Evolutionary conservation across 352 stramenopile genomes (phyloP), one percentile per base, ranked within the genome.

Genomic region (Phytophthora brassicae): DNA sequence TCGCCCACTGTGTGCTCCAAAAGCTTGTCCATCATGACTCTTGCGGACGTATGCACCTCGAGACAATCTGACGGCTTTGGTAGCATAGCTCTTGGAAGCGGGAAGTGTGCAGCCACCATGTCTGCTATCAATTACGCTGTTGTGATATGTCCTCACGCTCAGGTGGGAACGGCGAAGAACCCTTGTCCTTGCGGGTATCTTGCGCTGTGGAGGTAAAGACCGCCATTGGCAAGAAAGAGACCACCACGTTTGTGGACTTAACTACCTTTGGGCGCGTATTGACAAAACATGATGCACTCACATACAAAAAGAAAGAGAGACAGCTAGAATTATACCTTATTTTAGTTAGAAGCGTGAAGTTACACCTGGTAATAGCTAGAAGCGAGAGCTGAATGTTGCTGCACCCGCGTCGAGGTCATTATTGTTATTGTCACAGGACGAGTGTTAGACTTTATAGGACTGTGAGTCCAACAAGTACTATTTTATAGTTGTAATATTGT

Each of bases 21-120:
- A 39, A 82, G 56, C 4, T 45, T 52, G 17, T 71, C 35, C 58
- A 79, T 76, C 56, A 72, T 74, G 55, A 26, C 45, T 29, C 69
- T 56, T 14, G 55, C 58, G 16, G 68, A 54, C 33, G 64, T 56
- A 22, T 60, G 52, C 47, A 60, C 64, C 13, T 62, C 51, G 19
- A 39, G 28, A 24, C 45, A 64, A 4, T 57, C 58, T 11, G 58
- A 24, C 22, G 79, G 39, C 39, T 56, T 55, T 8, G 70, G 59
- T 56, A 79, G 59, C 61, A 72, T 68, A 35, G 54, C 29, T 14
- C 74, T 67, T 22, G 70, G 63, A 36, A 77, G 33, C 0, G 74
- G 70, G 56, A 82, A 82, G 43, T 66, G 63, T 14, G 52, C 20
- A n/a, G n/a, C n/a, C n/a, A n/a, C n/a, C 66, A 74, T 70, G 20